Base-by-base conservation (phyloP, 1,284 basidiomycete species). In the Cystodermella granulosa region DNA sequence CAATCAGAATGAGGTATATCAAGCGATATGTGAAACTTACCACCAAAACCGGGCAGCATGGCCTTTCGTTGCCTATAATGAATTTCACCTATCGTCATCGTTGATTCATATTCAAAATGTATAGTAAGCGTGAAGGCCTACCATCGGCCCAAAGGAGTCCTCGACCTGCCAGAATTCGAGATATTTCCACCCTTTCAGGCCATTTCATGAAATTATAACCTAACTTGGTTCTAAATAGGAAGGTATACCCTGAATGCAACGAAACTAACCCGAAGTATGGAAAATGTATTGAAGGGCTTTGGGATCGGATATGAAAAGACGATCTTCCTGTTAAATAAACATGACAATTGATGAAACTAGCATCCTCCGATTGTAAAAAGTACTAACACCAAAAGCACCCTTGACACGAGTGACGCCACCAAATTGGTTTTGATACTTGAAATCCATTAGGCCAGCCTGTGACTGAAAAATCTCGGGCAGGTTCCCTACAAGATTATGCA, bases 1-100 rank as follows among this genome's bases (percentile, higher is more conserved):
- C 18, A 8, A 37, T 37, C 8, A 13, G 35, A 14, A 37, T 37
- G 17, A 37, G 35, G 18, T 37, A 11, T 11, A 18, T 14, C 14
- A 37, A 37, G 13, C 8, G 8, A 28, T 40, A n/a, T 24, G 13
- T 47, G 11, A 37, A 2, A 16, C 49, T 36, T 31, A 61, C 61
- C 56, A 38, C 72, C 72, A 48, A 75, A 75, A 6, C 71, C 71
- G 4, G 72, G 72, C 24, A 70, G 57, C 66, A 76, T 72, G 24
- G 69, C 69, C 51, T 72, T 75, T 39, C 73, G 53, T 45, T 75
- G 72, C 24, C 72, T 62, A 49, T 67, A 70, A 52, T 75, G 74
- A 17, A 61, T 62, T 22, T 68, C 64, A 18, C 69, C 74, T 76
- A 45, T 44, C 23, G 35, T 31, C n/a, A n/a, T 7, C 24, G 39